Percentiles rank a stretch among this genome's conserved stretches.
These are phyloP conservation scores for Schwanniomyces polymorphus DNA, from an alignment of 805 yeast genomes.

Conservation along the genomic window DNA sequence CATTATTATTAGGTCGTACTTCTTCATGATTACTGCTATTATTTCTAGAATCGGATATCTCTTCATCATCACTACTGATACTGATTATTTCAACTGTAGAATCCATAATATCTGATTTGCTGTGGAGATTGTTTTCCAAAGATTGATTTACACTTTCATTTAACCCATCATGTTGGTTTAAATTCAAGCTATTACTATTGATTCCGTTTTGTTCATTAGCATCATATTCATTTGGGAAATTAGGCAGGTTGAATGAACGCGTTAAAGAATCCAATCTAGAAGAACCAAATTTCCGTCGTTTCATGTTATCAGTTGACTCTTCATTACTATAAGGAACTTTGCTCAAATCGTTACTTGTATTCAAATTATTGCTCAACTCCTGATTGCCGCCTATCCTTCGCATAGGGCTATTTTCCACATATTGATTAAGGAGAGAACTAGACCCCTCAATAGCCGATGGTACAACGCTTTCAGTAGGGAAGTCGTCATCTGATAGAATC, in stretches of 20 bases:
- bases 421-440: neutral
- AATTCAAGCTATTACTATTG: neutral
- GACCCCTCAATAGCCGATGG: neutral
- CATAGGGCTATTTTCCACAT: neutral
- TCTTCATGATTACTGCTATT: neutral
- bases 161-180: neutral
- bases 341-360: neutral
- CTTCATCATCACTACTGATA: constrained; percentile 5
- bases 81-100: constrained; percentile 6
- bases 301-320: neutral
- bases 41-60: constrained; percentile 2
- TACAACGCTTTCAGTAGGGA: neutral
- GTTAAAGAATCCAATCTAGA: neutral
- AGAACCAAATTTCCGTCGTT: neutral
- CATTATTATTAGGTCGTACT: neutral
- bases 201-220: neutral
- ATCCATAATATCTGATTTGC: neutral
- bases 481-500: constrained; percentile 9
- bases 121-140: neutral
- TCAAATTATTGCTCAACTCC: neutral
- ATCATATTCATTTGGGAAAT: neutral
- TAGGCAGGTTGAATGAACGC: neutral
- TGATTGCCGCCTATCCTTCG: neutral
- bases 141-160: neutral
- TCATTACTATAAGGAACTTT: neutral